Evolutionary conservation across 441 rosid species (phyloP).

Genomic region (Aleurites moluccanus): DNA sequence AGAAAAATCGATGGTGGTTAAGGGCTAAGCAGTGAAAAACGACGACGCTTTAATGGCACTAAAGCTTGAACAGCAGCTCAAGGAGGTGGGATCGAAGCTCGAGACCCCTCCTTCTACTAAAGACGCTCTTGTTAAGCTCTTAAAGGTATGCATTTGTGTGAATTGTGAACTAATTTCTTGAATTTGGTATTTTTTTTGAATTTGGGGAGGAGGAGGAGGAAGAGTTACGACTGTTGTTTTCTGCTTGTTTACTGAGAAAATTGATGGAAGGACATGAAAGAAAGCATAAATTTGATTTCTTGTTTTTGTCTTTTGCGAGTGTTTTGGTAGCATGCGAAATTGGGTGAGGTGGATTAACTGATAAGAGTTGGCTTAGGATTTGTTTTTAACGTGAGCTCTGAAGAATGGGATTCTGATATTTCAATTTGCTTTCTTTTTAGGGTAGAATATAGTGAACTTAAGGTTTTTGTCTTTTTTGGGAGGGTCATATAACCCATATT

Average conservation of each 20-base stretch:
- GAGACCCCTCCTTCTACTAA: constrained; percentile 67
- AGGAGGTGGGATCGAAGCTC: constrained; percentile 93
- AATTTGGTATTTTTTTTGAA: constrained; percentile 1
- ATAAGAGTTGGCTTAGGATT: not conserved
- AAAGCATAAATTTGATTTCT: constrained; percentile 8
- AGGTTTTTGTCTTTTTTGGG: not conserved
- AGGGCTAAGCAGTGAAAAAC: not conserved
- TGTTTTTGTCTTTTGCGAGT: not conserved
- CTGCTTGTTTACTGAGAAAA: constrained; percentile 8
- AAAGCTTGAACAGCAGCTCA: constrained; percentile 64
- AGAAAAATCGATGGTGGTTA: constrained; percentile 12
- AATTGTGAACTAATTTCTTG: constrained; percentile 11
- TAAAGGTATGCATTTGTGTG: constrained; percentile 55
- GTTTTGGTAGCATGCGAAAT: constrained; percentile 12
- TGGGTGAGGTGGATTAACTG: not conserved
- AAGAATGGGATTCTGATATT: constrained; percentile 1
- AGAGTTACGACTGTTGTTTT: not conserved
- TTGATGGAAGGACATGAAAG: constrained; percentile 3
- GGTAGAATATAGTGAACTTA: not conserved
- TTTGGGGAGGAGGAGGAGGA: constrained; percentile 10
- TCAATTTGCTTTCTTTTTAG: constrained; percentile 10
- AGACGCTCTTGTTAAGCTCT: constrained; percentile 80
- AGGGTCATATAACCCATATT: not conserved
- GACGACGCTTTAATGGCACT: constrained; percentile 47
- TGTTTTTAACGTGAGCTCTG: not conserved